Base-by-base conservation (phyloP, 176 grass and related monocot species). In the Lolium multiflorum region DNA sequence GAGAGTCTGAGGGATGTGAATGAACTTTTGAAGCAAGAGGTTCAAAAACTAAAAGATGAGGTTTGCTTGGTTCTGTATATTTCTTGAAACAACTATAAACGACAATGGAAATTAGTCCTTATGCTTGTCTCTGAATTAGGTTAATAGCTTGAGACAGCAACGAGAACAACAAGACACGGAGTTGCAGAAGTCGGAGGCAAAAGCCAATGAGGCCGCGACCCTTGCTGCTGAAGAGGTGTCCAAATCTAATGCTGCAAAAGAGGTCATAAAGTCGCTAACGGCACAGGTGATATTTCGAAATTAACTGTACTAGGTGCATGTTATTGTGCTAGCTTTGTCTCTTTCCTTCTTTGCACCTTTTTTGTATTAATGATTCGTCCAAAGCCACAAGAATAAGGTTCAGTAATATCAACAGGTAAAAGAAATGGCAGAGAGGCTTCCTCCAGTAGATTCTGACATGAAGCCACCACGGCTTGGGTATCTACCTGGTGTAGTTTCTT, bases 221-320 rank as follows among this genome's bases (percentile, higher is more conserved):
- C 84, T 98, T 84, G 90, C 87, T 71, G 60, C 88, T 15, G 94
- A 96, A 82, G 97, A 98, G 77, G 91, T 85, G 71, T 89, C 91
- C 47, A 98, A 94, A 87, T 91, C 92, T 0, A 92, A 90, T 81
- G 88, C 92, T 50, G 90, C 96, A 46, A 98, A 98, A 61, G 96
- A 98, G 60, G 96, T 92, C 14, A 98, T 98, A 87, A 98, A 98
- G 81, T 90, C 97, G 44, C 78, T 98, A 56, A 96, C 94, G 47
- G 90, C 94, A 44, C 92, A 98, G 97, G 97, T 96, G 87, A 52
- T 68, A 43, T 86, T 35, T 35, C 31, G 31, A 35, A 35, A 35
- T 35, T 35, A 35, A 35, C 31, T 35, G 31, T 35, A 35, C 31
- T 35, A 35, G 31, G 31, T 35, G 31, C 31, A 31, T 41, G 51